Evolutionary conservation across 2,329 filamentous ascomycete genomes (phyloP), one percentile per base, ranked within the genome.

Genomic region (Aureobasidium musti): DNA sequence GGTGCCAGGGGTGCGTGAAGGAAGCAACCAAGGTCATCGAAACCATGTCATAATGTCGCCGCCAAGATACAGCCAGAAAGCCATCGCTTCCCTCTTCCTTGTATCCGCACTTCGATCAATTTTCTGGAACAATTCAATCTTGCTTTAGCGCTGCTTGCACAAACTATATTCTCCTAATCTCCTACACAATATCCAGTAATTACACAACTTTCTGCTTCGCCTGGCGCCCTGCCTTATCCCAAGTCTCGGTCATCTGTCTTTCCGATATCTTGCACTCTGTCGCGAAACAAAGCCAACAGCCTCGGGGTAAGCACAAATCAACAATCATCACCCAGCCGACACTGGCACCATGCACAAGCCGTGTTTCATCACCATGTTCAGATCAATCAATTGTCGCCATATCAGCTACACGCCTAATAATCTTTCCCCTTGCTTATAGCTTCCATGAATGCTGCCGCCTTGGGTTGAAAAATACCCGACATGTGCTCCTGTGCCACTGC

Each of bases 401-500:
- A 26, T 43, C 37, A 63, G 59, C 59, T 52, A 52, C 35, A 47
- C 47, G 47, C 59, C 59, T 63, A 54, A 52, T 11, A 52, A 52
- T 41, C 52, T 21, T 21, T 64, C 47, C 61, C 49, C 49, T 43
- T 54, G 41, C 61, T 37, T 54, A 19, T 33, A 33, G 17, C 49
- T 43, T 19, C 47, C 49, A 64, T n/a, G 8, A 41, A 50, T 63
- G 47, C 23, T 53, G 33, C 47, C 59, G 59, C 59, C 59, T 52
- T 52, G 33, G 45, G 45, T 17, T 53, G 8, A 19, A 33, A 33
- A 33, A 23, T 26, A 30, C 13, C 59, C 33, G 47, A 63, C 60
- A 64, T 63, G 60, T 63, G 60, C 59, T 41, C 45, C 59, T 21
- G 35, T 63, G 59, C 43, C 60, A 63, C 47, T 52, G 5, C 17